phyloP scores from a whole-genome alignment of 164 flowering plant genomes.

The Berberis vulgaris region DNA sequence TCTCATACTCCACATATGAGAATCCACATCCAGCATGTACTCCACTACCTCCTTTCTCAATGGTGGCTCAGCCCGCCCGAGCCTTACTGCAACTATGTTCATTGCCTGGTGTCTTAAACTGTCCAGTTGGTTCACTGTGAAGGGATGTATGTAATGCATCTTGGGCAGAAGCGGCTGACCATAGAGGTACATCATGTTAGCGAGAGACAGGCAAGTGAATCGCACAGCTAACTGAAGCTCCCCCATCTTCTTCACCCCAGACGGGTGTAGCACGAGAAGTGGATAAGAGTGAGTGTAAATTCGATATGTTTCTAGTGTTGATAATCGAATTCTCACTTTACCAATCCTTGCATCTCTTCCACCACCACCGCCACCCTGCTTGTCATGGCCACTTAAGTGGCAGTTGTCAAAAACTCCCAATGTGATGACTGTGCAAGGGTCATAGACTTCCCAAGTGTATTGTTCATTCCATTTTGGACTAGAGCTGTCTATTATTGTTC shows the following conservation, averaged over 20 bases:
- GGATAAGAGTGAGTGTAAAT: conserved; percentile 14
- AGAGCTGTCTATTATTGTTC: conserved; percentile 46
- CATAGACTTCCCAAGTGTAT: conserved; percentile 71
- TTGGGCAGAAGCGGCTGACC: conserved; percentile 57
- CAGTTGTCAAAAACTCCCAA: conserved; percentile 73
- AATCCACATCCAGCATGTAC: conserved; percentile 71
- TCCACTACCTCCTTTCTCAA: conserved; percentile 60
- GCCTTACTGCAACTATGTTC: conserved; percentile 54
- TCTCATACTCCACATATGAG: conserved; percentile 37
- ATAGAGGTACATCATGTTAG: conserved; percentile 48
- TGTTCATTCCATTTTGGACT: conserved; percentile 66
- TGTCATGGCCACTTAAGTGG: conserved; percentile 39
- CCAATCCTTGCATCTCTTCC: conserved; percentile 49
- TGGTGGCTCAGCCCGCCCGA: conserved; percentile 23
- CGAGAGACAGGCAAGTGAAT: conserved; percentile 52
- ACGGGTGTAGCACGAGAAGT: conserved; percentile 14
- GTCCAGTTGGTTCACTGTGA: conserved; percentile 62
- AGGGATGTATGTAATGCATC: conserved; percentile 67
- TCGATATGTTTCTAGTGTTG: conserved; percentile 48
- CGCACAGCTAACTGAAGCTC: conserved; percentile 54
- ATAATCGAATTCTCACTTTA: conserved; percentile 60
- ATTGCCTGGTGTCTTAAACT: conserved; percentile 56
- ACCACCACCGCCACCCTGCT: conserved; percentile 16
- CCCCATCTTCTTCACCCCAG: conserved; percentile 16
- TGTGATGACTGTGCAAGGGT: conserved; percentile 72